These are phyloP conservation scores for Tympanopsis confertula DNA, from an alignment of 2,329 filamentous ascomycete species.

Conservation along the genomic window DNA sequence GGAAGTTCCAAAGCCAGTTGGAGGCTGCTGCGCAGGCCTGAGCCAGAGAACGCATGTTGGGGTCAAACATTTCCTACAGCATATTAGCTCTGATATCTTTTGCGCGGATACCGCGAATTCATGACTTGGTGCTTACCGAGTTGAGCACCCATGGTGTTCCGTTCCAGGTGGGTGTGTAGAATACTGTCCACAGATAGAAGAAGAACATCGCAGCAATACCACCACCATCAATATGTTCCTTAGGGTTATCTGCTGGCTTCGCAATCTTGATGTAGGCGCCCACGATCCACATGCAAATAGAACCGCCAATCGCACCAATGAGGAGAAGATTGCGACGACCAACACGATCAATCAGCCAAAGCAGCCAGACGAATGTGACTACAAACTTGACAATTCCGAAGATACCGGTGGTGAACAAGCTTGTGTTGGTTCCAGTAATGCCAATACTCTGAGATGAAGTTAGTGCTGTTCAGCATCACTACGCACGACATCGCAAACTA, in stretches of 20 bases:
- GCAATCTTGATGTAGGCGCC: conserved; percentile 46
- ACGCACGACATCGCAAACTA: not conserved
- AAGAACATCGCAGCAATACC: conserved; percentile 56
- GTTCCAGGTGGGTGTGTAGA: conserved; percentile 65
- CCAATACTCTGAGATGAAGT: conserved; percentile 21
- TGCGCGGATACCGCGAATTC: conserved; percentile 7
- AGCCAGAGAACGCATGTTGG: conserved; percentile 56
- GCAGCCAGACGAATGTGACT: conserved; percentile 57
- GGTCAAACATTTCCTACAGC: conserved; percentile 57
- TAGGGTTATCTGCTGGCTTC: conserved; percentile 20
- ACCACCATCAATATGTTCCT: conserved; percentile 23
- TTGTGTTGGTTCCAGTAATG: conserved; percentile 28
- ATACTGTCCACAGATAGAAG: conserved; percentile 64
- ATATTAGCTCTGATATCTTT: too few species aligned
- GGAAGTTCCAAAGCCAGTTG: conserved; percentile 66
- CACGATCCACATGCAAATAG: conserved; percentile 53
- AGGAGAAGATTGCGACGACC: conserved; percentile 48
- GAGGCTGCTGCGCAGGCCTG: conserved; percentile 61
- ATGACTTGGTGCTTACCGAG: conserved; percentile 17
- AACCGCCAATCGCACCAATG: conserved; percentile 48
- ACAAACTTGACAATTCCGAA: conserved; percentile 68
- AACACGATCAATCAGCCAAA: conserved; percentile 53
- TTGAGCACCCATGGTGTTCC: conserved; percentile 68
- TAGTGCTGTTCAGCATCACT: not conserved
- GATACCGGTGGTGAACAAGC: conserved; percentile 55